Evolutionary conservation across 768 basidiomycete genomes (phyloP).

Genomic region (Dentipellis sp.): DNA sequence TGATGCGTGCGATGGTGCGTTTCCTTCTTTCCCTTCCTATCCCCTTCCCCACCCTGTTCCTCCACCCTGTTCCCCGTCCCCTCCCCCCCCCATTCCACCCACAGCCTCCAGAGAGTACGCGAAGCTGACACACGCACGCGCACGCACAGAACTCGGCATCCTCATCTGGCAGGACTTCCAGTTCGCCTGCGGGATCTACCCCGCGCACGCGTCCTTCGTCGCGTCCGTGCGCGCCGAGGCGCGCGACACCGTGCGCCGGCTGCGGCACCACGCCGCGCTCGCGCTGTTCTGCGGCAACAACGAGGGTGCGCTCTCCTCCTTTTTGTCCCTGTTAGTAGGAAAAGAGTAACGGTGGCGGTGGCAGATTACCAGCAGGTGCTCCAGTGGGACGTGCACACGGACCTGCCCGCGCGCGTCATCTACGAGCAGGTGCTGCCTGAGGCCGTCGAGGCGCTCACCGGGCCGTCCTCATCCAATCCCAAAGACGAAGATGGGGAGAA

Average conservation of each 20-base stretch:
- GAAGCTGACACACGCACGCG: background rate
- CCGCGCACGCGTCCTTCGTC: constrained; percentile 75
- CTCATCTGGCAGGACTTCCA: constrained; percentile 98
- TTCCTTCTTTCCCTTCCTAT: background rate
- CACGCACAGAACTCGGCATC: constrained; percentile 57
- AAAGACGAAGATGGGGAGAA: no score
- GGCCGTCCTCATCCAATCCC: no score
- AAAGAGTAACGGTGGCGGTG: constrained; percentile 4
- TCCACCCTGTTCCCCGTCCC: no score
- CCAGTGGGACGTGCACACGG: constrained; percentile 72
- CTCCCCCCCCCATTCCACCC: no score
- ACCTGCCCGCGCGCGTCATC: constrained; percentile 83
- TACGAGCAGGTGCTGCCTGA: constrained; percentile 81
- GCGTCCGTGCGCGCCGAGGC: constrained; percentile 70
- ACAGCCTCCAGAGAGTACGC: no score
- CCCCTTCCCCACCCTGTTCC: no score
- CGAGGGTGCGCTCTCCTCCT: constrained; percentile 37
- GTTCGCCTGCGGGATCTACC: constrained; percentile 95
- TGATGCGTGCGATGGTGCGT: constrained; percentile 66
- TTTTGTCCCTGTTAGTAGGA: constrained; percentile 7
- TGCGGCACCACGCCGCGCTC: constrained; percentile 81
- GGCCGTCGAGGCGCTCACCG: constrained; percentile 50
- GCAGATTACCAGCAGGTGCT: constrained; percentile 85
- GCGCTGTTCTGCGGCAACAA: constrained; percentile 91
- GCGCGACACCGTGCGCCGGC: constrained; percentile 71